phyloP scores from a whole-genome alignment of 495 filamentous ascomycete genomes.

The Hyaloscypha finlandica region DNA sequence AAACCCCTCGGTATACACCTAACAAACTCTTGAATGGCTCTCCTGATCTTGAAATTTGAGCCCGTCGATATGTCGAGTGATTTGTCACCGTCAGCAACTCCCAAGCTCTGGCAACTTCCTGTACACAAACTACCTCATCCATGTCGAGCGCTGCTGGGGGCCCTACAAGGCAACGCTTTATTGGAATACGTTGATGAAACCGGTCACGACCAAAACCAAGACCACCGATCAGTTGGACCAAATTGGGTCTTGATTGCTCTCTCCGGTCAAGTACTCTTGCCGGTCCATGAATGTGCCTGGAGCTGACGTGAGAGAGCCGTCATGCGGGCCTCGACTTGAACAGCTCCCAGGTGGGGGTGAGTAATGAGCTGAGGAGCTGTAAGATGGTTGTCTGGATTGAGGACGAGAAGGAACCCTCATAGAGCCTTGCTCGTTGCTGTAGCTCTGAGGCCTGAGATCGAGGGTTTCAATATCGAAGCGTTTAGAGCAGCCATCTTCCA shows the following conservation, averaged over 20 bases:
- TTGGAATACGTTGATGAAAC: background rate
- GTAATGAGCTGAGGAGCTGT: constrained; percentile 27
- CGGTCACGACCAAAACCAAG: background rate
- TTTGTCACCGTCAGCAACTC: background rate
- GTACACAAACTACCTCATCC: too few relatives aligned
- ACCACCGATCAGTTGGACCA: constrained; percentile 24
- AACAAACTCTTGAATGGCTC: background rate
- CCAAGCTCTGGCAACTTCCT: background rate
- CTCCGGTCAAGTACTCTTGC: constrained; percentile 24
- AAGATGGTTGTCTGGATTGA: constrained; percentile 27
- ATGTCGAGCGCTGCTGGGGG: background rate
- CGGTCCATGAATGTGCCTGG: constrained; percentile 25
- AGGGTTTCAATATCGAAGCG: constrained; percentile 55
- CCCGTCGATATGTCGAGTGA: background rate
- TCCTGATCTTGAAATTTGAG: background rate
- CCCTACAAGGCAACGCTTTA: background rate
- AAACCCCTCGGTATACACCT: background rate
- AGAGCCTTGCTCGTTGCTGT: constrained; percentile 16
- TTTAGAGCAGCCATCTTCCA: constrained; percentile 78
- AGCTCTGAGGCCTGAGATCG: constrained; percentile 30
- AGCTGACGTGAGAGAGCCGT: constrained; percentile 28
- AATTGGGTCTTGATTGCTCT: constrained; percentile 18
- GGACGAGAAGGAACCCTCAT: constrained; percentile 20
- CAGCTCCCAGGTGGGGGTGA: constrained; percentile 19
- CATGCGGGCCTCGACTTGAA: constrained; percentile 16